phyloP scores from a whole-genome alignment of 345 rosid species.

The Alliaria petiolata region DNA sequence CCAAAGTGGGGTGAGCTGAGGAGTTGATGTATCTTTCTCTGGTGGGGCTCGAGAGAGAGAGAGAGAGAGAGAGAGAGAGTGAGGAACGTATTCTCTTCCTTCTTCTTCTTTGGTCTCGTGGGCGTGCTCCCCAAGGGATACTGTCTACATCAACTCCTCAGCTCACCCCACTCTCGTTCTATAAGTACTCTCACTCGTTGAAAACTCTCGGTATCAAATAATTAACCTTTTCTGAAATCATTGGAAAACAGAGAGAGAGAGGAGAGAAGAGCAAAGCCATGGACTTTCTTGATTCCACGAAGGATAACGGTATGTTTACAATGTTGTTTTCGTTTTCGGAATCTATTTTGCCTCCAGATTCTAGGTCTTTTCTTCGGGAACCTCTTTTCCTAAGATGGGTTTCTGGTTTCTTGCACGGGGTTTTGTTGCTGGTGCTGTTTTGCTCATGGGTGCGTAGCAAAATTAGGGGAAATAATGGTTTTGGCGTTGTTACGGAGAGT shows the following conservation, averaged over 20 bases:
- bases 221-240: too few relatives aligned
- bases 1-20: too few relatives aligned
- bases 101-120: background rate
- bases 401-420: constrained; percentile 40
- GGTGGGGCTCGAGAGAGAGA: constrained; percentile 26
- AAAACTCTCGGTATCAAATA: background rate
- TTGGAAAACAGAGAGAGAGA: background rate
- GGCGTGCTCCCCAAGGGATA: constrained; percentile 28
- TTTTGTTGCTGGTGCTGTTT: constrained; percentile 44
- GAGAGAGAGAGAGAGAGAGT: constrained; percentile 1
- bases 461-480: constrained; percentile 7
- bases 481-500: constrained; percentile 19
- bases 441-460: constrained; percentile 36
- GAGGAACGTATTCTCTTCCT: background rate
- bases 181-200: constrained; percentile 1
- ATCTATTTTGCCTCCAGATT: constrained; percentile 21
- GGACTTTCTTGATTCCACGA: constrained; percentile 33
- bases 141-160: background rate
- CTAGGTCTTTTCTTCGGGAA: constrained; percentile 36
- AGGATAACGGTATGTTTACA: constrained; percentile 7
- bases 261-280: constrained; percentile 29
- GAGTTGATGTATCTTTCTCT: background rate
- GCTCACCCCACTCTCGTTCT: background rate
- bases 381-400: constrained; percentile 48
- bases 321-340: constrained; percentile 22